Conservation (phyloP, 2,329 filamentous ascomycete species). For the Coniochaeta sp. region DNA sequence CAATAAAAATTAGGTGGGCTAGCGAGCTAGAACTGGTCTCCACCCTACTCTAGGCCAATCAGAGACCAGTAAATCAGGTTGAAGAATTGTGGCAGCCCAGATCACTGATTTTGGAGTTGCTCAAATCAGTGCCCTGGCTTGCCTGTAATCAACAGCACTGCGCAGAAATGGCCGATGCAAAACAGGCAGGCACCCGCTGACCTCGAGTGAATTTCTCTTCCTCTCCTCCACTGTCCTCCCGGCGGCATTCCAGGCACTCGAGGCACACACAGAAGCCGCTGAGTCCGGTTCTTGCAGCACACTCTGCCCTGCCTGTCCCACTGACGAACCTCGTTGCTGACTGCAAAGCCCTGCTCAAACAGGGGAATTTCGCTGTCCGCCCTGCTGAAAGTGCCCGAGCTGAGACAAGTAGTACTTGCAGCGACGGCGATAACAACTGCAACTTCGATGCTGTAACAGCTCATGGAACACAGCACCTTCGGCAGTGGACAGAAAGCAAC, state of each 20-base stretch:
- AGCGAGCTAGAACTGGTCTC: not conserved
- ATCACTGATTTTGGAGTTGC: not conserved
- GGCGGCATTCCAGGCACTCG: not conserved
- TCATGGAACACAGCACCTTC: not conserved
- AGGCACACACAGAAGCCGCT: too few species aligned
- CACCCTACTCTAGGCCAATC: not conserved
- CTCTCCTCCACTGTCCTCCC: not conserved
- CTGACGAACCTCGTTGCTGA: not conserved
- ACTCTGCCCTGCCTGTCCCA: not conserved
- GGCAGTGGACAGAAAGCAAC: not conserved
- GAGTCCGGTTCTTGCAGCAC: not conserved
- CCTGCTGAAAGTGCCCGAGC: not conserved
- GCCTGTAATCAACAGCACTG: not conserved
- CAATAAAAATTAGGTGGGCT: conserved; percentile 7
- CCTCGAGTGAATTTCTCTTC: not conserved
- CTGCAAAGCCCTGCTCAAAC: not conserved
- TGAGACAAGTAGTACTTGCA: not conserved
- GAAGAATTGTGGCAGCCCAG: not conserved
- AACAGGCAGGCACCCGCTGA: not conserved
- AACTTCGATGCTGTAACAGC: not conserved
- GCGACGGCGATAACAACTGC: not conserved
- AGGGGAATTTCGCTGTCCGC: not conserved
- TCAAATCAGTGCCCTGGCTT: not conserved
- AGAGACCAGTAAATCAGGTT: not conserved
- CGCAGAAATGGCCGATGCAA: not conserved